Percentiles rank a stretch among this genome's conserved stretches.
These are phyloP conservation scores for Oryza longistaminata DNA, from an alignment of 176 grass and related monocot species.

Conservation along the genomic window DNA sequence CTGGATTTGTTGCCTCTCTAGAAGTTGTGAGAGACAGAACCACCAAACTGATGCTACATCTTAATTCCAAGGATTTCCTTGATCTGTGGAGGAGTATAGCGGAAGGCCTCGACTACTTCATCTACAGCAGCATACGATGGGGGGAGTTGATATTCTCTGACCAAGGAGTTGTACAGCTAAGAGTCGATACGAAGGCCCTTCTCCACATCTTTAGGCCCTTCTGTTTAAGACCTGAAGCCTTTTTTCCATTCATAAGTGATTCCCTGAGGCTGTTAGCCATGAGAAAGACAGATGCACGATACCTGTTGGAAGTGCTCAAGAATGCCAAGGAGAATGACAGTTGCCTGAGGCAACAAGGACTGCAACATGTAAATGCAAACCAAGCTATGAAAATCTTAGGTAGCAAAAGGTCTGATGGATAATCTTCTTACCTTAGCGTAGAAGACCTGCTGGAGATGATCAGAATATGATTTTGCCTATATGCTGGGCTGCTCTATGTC, in stretches of 20 bases:
- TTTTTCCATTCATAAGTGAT: conserved; percentile 69
- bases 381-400: conserved; percentile 69
- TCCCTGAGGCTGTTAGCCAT: conserved; percentile 69
- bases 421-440: not conserved
- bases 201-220: conserved; percentile 70
- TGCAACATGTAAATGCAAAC: conserved; percentile 62
- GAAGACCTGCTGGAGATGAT: not conserved
- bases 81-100: conserved; percentile 94
- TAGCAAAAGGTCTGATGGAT: conserved; percentile 45
- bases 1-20: conserved; percentile 61
- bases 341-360: conserved; percentile 43
- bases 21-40: conserved; percentile 65
- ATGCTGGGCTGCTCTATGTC: not conserved
- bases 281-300: conserved; percentile 39
- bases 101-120: conserved; percentile 78
- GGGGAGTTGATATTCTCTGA: conserved; percentile 52
- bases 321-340: conserved; percentile 34
- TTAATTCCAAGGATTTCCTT: conserved; percentile 95
- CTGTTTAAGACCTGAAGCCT: conserved; percentile 73
- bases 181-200: conserved; percentile 60
- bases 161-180: conserved; percentile 61
- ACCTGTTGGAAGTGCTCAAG: conserved; percentile 57
- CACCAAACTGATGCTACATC: conserved; percentile 53
- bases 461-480: not conserved
- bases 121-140: conserved; percentile 73